Evolutionary conservation across 2,329 filamentous ascomycete species (phyloP), one percentile per base, ranked within the genome.

Genomic region (Botrytis fabae): DNA sequence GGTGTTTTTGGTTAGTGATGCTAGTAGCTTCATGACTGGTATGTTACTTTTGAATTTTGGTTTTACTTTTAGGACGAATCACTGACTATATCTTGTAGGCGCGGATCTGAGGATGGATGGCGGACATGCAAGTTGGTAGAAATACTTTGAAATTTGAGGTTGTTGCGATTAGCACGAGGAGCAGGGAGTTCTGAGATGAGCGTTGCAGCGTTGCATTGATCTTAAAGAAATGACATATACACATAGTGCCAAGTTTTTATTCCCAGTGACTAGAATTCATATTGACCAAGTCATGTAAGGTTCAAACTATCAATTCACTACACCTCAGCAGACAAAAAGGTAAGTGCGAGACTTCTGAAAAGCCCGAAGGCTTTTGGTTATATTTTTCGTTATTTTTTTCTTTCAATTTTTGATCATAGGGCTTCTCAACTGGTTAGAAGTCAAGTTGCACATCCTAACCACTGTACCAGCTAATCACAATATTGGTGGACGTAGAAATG

Each of bases 11-110:
- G 82, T 92, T 35, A 90, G 88, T 77, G 88, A 91, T 78, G 90
- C 90, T 3, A 91, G 89, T 80, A 88, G 87, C 74, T 92, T 91
- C 79, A 92, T 93, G 89, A 92, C 91, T 0, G 90, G 89, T 72
- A 69, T 51, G 74, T 62, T n/a, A 57, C n/a, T 18, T 8, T 32
- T 9, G 9, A 2, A 54, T 40, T 0, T 61, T 38, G 20, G 6
- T 25, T 42, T 28, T 35, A n/a, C 6, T 22, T 38, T 42, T 7
- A 16, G 48, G 22, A 60, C 32, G 9, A 3, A 16, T 57, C 12
- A 10, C 18, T 66, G 14, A 57, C 65, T 28, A 10, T 22, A 5
- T 42, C 22, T 42, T 9, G n/a, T 14, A 69, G 65, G 65, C 28
- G 48, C 35, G 6, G 65, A 69, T 57, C 5, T 69, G 18, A 42